Conservation (phyloP, 2,329 filamentous ascomycete genomes). For the Dothiorella sarmentorum region DNA sequence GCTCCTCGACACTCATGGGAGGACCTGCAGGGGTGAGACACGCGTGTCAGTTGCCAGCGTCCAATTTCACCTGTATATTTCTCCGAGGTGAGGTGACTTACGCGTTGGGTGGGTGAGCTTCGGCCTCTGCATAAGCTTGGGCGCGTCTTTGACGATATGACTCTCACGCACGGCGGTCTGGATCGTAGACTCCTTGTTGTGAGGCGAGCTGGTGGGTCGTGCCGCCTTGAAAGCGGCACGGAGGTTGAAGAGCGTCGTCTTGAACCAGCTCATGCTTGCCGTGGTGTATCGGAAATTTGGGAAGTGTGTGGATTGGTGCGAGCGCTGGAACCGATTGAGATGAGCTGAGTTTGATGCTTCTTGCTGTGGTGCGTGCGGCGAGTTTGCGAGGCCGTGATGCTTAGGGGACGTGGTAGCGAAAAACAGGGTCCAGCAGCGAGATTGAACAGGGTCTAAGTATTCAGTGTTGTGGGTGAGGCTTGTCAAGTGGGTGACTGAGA, state of each 20-base stretch:
- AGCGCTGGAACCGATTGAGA: neutral
- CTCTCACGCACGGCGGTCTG: neutral
- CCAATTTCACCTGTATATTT: neutral
- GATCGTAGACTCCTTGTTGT: neutral
- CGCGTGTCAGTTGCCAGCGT: neutral
- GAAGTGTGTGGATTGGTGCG: neutral
- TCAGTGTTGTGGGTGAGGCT: too few species aligned
- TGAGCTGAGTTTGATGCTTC: too few species aligned
- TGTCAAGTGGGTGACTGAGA: neutral
- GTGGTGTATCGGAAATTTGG: neutral
- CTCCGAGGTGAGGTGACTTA: neutral
- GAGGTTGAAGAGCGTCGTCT: neutral
- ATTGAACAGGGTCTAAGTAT: too few species aligned
- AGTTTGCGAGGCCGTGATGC: neutral
- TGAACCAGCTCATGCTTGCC: slow-evolving; percentile 2
- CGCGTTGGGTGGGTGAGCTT: neutral
- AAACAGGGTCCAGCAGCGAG: neutral
- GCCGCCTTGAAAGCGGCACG: neutral
- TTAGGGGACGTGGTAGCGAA: neutral
- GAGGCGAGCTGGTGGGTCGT: neutral
- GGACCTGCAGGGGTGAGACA: neutral
- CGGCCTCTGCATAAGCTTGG: neutral
- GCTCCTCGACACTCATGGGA: neutral
- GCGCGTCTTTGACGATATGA: neutral
- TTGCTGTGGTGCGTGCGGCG: too few species aligned